Evolutionary conservation across 495 filamentous ascomycete genomes (phyloP).

Genomic region (Melanomma pulvis-pyrius): DNA sequence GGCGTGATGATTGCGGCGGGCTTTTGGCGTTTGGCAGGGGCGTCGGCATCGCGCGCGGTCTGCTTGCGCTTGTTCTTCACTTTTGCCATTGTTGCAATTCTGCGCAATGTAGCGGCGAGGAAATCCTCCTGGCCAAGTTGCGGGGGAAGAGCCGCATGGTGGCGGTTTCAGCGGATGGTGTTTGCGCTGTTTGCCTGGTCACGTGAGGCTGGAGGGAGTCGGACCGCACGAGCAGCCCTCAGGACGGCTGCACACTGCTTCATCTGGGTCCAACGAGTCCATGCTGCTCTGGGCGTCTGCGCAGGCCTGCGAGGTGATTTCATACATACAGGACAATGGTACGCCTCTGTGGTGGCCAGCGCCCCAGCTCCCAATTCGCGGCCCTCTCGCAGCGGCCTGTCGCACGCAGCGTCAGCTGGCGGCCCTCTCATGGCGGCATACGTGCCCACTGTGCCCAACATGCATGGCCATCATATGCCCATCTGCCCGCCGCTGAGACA

Average conservation of each 20-base stretch:
- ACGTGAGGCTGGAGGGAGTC: not conserved
- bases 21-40: constrained; percentile 1
- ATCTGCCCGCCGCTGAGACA: not conserved
- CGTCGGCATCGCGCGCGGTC: not conserved
- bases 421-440: not conserved
- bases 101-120: not conserved
- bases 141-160: not conserved
- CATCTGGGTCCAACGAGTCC: too few relatives aligned
- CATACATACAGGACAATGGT: too few relatives aligned
- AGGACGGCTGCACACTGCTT: too few relatives aligned
- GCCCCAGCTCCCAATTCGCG: not conserved
- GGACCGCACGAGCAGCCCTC: too few relatives aligned
- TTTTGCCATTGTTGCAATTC: constrained; percentile 9
- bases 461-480: not conserved
- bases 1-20: constrained; percentile 42
- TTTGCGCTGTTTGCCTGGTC: not conserved
- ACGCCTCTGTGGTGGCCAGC: not conserved
- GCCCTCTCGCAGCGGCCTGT: not conserved
- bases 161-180: not conserved
- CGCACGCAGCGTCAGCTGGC: not conserved
- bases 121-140: not conserved
- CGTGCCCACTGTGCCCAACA: not conserved
- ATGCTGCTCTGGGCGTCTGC: too few relatives aligned
- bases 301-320: too few relatives aligned
- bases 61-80: constrained; percentile 16